phyloP scores from a whole-genome alignment of 2,329 filamentous ascomycete species.

The Bipolaris gigantea region DNA sequence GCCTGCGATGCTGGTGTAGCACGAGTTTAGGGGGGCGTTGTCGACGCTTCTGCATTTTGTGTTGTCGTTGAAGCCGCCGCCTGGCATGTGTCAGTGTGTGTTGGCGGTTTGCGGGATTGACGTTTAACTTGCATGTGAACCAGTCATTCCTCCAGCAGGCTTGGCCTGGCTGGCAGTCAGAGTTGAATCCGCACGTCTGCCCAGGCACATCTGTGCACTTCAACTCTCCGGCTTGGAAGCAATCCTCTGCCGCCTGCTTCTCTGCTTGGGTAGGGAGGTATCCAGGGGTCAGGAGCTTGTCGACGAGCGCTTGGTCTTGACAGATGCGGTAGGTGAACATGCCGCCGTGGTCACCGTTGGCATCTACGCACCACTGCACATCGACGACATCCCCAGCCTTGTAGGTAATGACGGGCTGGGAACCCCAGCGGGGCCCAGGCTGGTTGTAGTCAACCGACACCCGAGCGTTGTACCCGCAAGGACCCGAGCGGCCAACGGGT shows the following conservation, averaged over 20 bases:
- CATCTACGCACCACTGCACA: conserved; percentile 41
- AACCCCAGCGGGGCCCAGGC: conserved; percentile 37
- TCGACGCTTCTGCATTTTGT: conserved; percentile 36
- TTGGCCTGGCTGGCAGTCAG: conserved; percentile 36
- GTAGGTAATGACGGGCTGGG: conserved; percentile 35
- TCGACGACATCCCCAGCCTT: conserved; percentile 33
- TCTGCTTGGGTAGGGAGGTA: conserved; percentile 40
- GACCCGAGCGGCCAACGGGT: conserved; percentile 35
- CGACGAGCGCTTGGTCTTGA: conserved; percentile 36
- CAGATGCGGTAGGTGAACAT: conserved; percentile 43
- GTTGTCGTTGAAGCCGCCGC: conserved; percentile 32
- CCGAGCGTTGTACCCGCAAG: conserved; percentile 43
- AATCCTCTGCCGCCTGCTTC: conserved; percentile 40
- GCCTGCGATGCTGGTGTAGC: conserved; percentile 40
- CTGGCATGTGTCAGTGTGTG: not conserved
- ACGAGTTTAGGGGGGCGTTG: conserved; percentile 37
- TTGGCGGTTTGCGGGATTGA: rapidly evolving
- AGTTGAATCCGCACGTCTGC: conserved; percentile 34
- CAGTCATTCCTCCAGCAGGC: conserved; percentile 41
- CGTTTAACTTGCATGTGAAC: conserved; percentile 32
- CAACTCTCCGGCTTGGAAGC: conserved; percentile 32
- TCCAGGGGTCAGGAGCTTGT: conserved; percentile 35
- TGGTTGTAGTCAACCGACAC: conserved; percentile 42
- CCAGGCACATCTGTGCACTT: conserved; percentile 39
- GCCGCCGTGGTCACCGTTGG: conserved; percentile 41